Conservation (phyloP, 768 basidiomycete genomes). For the Tulasnella sp. region DNA sequence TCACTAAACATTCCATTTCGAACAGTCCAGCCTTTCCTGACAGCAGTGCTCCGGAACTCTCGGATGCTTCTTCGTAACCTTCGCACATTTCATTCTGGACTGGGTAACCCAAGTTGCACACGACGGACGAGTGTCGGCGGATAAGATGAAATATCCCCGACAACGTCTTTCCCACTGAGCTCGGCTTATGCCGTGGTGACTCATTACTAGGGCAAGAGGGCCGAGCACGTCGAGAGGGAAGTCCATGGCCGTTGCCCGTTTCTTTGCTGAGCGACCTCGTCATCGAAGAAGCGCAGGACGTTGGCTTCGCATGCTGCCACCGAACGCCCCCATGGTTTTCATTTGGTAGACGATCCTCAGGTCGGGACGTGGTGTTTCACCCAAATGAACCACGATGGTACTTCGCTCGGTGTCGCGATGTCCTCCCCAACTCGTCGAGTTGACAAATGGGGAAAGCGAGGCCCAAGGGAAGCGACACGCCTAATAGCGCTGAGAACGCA, state of each 20-base stretch:
- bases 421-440: background rate
- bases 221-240: background rate
- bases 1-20: background rate
- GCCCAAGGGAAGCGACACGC: background rate
- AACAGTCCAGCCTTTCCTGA: conserved; percentile 1
- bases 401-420: background rate
- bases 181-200: background rate
- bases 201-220: background rate
- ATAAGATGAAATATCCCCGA: background rate
- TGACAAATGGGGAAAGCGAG: background rate
- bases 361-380: background rate
- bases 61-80: background rate
- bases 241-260: background rate
- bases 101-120: background rate
- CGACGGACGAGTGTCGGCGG: background rate
- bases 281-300: background rate
- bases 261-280: background rate
- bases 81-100: conserved; percentile 2
- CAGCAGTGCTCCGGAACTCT: conserved; percentile 3
- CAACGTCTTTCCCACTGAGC: background rate
- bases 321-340: background rate
- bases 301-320: background rate
- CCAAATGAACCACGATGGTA: background rate
- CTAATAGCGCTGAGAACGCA: conserved; percentile 2
- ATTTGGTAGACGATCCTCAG: background rate